Evolutionary conservation across 352 stramenopile genomes (phyloP), one percentile per base, ranked within the genome.

Genomic region (Phytophthora cryptogea): DNA sequence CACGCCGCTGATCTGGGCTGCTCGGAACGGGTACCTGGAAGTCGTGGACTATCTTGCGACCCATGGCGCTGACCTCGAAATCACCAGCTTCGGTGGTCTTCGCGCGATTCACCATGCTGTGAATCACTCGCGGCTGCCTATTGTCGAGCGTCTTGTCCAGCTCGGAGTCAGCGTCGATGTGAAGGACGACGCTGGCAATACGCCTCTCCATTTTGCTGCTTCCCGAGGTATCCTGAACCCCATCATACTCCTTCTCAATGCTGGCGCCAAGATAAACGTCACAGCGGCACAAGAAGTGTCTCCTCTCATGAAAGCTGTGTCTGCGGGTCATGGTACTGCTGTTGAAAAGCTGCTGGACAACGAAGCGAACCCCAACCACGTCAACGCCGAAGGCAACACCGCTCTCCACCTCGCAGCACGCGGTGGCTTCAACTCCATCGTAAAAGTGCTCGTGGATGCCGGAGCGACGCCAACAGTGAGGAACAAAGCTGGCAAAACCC

Each of bases 301-400:
- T 20, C 86, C 89, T 40, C 57, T 97, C 20, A 91, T 96, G 77
- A 95, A 93, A 54, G 89, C 90, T 4, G 80, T 83, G 31, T 89
- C 74, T n/a, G 86, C 80, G 1, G 88, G 88, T 9, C 89, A 97
- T 53, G 40, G 74, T 8, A 86, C 86, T 5, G 81, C 83, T 7
- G 83, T 92, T n/a, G 89, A 94, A 63, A 95, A 94, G 70, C 80
- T 96, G n/a, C 66, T 95, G 28, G 83, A 91, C 46, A 84, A 83
- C 63, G 85, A 88, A 33, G 87, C 83, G n/a, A 89, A 72, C 44
- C 69, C 70, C 6, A 86, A 84, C 27, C 65, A 74, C 39, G 68
- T 64, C n/a, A 92, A 95, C 52, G 28, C 60, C 4, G 83, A 95
- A 46, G 86, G 86, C 48, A 94, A 95, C 66, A 90, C 85, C 23